Evolutionary conservation across 1,284 basidiomycete species (phyloP).

Genomic region (Cryptococcus depauperatus): DNA sequence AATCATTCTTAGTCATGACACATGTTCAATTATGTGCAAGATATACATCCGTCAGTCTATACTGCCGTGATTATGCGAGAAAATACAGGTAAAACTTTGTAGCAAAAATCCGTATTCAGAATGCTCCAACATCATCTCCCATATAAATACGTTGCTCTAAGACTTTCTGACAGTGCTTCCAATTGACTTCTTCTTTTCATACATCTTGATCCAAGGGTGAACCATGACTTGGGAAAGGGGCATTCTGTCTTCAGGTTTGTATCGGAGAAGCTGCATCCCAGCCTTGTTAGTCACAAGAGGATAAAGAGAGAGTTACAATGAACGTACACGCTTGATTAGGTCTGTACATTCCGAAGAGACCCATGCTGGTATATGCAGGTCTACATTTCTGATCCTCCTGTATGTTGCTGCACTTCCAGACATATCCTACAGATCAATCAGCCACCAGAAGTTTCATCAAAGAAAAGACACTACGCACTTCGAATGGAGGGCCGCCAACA

Average conservation of each 20-base stretch:
- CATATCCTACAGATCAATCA: slow-evolving; percentile 5
- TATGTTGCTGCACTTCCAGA: slow-evolving; percentile 61
- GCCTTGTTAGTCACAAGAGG: no score
- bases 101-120: no score
- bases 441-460: not conserved
- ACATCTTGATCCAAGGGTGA: slow-evolving; percentile 90
- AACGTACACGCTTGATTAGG: slow-evolving; percentile 49
- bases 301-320: slow-evolving; percentile 3
- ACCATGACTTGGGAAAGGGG: slow-evolving; percentile 69
- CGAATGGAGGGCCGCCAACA: slow-evolving; percentile 86
- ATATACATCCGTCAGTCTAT: no score
- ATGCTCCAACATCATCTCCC: no score
- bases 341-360: slow-evolving; percentile 62
- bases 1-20: no score
- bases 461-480: slow-evolving; percentile 43
- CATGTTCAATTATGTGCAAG: no score
- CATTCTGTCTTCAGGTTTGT: slow-evolving; percentile 75
- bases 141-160: no score
- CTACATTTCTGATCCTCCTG: slow-evolving; percentile 58
- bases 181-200: slow-evolving; percentile 46
- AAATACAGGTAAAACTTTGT: no score
- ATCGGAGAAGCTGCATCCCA: slow-evolving; percentile 87
- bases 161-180: slow-evolving; percentile 12
- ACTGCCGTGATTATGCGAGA: no score
- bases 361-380: slow-evolving; percentile 63